Conservation (phyloP, 805 yeast species). For the Saturnispora gosingensis region DNA sequence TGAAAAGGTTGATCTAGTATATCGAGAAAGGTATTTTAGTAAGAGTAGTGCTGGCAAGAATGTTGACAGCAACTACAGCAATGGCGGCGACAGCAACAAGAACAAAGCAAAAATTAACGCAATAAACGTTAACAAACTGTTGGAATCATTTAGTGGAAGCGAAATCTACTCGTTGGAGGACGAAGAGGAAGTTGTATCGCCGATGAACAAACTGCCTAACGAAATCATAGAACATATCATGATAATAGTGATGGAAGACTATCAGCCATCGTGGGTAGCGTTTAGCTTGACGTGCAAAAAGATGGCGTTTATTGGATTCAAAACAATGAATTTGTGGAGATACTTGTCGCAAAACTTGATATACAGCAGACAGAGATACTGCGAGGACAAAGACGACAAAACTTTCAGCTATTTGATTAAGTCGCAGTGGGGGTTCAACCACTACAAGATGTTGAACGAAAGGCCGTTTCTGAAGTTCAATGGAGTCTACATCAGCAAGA, state of each 20-base stretch:
- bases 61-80: constrained; percentile 1
- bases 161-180: constrained; percentile 22
- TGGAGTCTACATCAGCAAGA: constrained; percentile 81
- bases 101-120: constrained; percentile 22
- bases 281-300: constrained; percentile 51
- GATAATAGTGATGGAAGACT: constrained; percentile 34
- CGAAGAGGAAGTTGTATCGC: constrained; percentile 27
- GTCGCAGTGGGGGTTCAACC: constrained; percentile 33
- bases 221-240: constrained; percentile 50
- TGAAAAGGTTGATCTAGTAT: constrained; percentile 54
- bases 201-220: constrained; percentile 40
- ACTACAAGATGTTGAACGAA: constrained; percentile 44
- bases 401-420: constrained; percentile 29
- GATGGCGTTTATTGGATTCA: constrained; percentile 50
- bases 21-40: constrained; percentile 43
- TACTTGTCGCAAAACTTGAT: constrained; percentile 35
- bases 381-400: constrained; percentile 31
- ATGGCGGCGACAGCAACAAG: constrained; percentile 17
- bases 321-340: constrained; percentile 41
- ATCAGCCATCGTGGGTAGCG: constrained; percentile 59
- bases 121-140: constrained; percentile 34
- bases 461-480: constrained; percentile 73
- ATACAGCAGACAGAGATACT: constrained; percentile 47
- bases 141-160: constrained; percentile 29
- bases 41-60: constrained; percentile 12